These are phyloP conservation scores for Gentiana straminea DNA, from an alignment of 257 asterid genomes.

Conservation along the genomic window DNA sequence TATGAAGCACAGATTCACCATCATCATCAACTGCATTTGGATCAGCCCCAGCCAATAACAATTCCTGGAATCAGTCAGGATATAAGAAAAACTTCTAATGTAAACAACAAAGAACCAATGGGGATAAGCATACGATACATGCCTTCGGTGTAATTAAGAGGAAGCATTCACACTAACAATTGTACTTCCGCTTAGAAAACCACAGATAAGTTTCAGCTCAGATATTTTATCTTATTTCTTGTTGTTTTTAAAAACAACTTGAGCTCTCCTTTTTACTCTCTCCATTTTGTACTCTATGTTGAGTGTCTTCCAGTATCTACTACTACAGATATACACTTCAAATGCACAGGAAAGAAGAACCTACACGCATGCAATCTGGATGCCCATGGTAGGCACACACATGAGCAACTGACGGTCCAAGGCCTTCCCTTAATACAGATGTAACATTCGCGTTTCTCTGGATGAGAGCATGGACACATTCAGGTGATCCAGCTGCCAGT, in stretches of 20 bases:
- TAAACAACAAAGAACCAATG: slow-evolving; percentile 4
- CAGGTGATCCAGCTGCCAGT: slow-evolving; percentile 97
- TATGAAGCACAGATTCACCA: slow-evolving; percentile 97
- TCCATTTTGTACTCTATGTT: no score
- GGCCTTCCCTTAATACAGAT: slow-evolving; percentile 90
- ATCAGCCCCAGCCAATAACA: slow-evolving; percentile 91
- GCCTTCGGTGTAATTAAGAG: not conserved
- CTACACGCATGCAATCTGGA: slow-evolving; percentile 97
- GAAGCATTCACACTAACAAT: not conserved
- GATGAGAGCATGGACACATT: slow-evolving; percentile 89
- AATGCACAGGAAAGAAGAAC: slow-evolving; percentile 17
- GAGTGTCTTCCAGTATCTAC: not conserved
- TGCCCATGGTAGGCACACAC: slow-evolving; percentile 99
- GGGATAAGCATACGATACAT: slow-evolving; percentile 1
- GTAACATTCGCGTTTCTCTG: slow-evolving; percentile 71
- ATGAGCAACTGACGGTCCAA: slow-evolving; percentile 97
- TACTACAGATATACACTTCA: slow-evolving; percentile 3
- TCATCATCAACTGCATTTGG: slow-evolving; percentile 98
- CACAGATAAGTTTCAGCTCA: not conserved
- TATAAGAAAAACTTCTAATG: not conserved
- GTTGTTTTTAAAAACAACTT: not conserved
- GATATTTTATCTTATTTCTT: not conserved
- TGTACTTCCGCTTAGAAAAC: not conserved
- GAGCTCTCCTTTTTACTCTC: not conserved
- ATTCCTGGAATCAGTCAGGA: slow-evolving; percentile 48